These are phyloP conservation scores for Aspergillus udagawae DNA, from an alignment of 2,329 filamentous ascomycete genomes.

Conservation along the genomic window DNA sequence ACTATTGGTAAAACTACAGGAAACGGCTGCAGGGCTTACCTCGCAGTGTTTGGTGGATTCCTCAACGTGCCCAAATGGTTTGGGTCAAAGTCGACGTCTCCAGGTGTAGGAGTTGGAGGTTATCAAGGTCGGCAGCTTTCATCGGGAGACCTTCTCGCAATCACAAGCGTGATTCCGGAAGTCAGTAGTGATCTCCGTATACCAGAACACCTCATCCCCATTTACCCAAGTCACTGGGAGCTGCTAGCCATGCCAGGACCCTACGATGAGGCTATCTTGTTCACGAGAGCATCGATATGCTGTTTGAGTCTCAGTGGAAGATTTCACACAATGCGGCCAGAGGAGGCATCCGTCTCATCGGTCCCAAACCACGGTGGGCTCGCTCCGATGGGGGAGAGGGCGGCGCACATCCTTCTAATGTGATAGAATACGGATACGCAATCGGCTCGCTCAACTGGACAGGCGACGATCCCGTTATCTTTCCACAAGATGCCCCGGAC, in stretches of 20 bases:
- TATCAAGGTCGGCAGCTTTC: conserved; percentile 56
- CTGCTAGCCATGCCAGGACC: conserved; percentile 54
- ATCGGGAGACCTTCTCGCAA: conserved; percentile 51
- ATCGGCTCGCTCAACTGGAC: conserved; percentile 58
- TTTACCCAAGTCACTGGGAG: conserved; percentile 50
- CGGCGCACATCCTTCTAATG: conserved; percentile 58
- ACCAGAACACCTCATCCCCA: conserved; percentile 45
- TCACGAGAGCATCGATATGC: conserved; percentile 51
- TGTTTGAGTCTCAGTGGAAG: conserved; percentile 57
- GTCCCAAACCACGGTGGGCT: conserved; percentile 57
- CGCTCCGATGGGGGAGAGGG: conserved; percentile 59
- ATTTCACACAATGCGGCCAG: conserved; percentile 59
- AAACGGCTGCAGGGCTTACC: conserved; percentile 55
- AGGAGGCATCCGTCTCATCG: conserved; percentile 57
- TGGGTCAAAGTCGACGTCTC: conserved; percentile 56
- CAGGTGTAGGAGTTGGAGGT: conserved; percentile 55
- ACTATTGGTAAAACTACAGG: conserved; percentile 53
- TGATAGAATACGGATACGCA: conserved; percentile 59
- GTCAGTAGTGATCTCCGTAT: conserved; percentile 32
- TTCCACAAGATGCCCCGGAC: conserved; percentile 57
- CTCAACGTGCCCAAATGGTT: conserved; percentile 55
- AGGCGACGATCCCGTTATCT: conserved; percentile 58
- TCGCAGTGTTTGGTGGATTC: conserved; percentile 56
- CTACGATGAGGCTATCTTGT: conserved; percentile 53
- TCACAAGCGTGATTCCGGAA: conserved; percentile 38